These are phyloP conservation scores for Jaenimonas drosophilae DNA, from an alignment of 208 protist genomes.

Conservation along the genomic window DNA sequence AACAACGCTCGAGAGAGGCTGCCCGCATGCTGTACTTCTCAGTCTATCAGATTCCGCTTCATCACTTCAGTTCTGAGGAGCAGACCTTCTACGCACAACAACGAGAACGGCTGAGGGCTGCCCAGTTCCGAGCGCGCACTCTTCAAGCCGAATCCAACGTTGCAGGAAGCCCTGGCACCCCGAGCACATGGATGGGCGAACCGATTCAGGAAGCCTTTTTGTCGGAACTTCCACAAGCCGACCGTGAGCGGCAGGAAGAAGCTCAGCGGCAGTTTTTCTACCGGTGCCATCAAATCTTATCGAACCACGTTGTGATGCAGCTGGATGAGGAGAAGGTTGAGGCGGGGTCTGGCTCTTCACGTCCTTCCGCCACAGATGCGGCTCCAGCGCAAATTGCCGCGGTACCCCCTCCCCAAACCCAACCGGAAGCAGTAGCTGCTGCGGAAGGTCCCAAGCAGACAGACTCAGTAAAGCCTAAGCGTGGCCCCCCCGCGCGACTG, in stretches of 20 bases:
- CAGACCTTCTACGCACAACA: conserved; percentile 49
- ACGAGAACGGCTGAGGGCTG: conserved; percentile 42
- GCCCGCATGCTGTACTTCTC: conserved; percentile 37
- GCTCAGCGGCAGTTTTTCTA: conserved; percentile 26
- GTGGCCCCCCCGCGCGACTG: conserved; percentile 1
- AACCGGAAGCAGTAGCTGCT: not conserved
- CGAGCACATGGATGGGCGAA: too few species aligned
- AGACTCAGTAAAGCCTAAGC: not conserved
- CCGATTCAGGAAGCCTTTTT: conserved; percentile 16
- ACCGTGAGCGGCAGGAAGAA: conserved; percentile 19
- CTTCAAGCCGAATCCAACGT: too few species aligned
- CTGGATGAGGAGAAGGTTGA: too few species aligned
- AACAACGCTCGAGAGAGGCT: conserved; percentile 5
- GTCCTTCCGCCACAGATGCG: too few species aligned
- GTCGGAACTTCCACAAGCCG: conserved; percentile 15
- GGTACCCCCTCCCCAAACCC: not conserved
- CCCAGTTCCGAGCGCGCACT: too few species aligned
- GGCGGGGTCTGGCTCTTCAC: too few species aligned
- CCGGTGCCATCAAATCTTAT: conserved; percentile 33
- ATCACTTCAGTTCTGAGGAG: conserved; percentile 30
- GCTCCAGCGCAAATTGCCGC: too few species aligned
- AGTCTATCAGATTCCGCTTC: conserved; percentile 57
- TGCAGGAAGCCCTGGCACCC: too few species aligned
- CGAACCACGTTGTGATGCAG: conserved; percentile 28
- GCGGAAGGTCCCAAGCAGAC: not conserved